phyloP scores from a whole-genome alignment of 352 stramenopile genomes.

The Saprolegnia diclina region DNA sequence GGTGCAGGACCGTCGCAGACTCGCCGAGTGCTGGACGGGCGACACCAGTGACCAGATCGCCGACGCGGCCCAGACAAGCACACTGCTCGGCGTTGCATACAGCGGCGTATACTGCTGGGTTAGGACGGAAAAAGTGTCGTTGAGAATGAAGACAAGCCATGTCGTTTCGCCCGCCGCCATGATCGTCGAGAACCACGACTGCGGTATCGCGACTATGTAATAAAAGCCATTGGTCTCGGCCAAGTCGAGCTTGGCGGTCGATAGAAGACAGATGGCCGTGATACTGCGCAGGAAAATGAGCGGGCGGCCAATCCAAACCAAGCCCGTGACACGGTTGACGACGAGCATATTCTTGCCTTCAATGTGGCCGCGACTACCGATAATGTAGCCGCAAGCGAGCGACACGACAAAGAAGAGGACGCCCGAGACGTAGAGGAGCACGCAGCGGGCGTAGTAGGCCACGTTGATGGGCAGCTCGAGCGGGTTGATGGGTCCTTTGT shows the following conservation, averaged over 20 bases:
- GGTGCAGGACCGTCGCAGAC: background rate
- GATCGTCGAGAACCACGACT: conserved; percentile 13
- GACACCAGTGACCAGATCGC: conserved; percentile 2
- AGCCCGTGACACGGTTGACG: conserved; percentile 13
- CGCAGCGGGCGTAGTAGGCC: conserved; percentile 18
- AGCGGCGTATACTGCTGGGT: conserved; percentile 3
- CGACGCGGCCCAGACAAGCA: background rate
- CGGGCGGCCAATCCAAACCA: conserved; percentile 22
- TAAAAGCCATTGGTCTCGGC: background rate
- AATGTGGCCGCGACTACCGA: background rate
- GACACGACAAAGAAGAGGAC: conserved; percentile 5
- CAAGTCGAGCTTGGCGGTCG: conserved; percentile 5
- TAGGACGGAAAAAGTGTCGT: conserved; percentile 8
- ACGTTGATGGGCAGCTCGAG: conserved; percentile 23
- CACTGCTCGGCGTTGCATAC: conserved; percentile 10
- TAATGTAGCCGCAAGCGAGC: background rate
- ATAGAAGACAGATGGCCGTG: conserved; percentile 11
- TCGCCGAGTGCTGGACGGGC: background rate
- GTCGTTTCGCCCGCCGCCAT: conserved; percentile 12
- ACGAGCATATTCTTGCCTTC: conserved; percentile 16
- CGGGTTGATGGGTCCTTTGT: background rate
- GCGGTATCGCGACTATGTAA: background rate
- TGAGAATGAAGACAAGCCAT: conserved; percentile 24
- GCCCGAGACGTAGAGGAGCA: conserved; percentile 15
- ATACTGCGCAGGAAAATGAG: conserved; percentile 2